These are phyloP conservation scores for Coemansia sp. DNA, from an alignment of 192 early-diverging fungal genomes.

Conservation along the genomic window DNA sequence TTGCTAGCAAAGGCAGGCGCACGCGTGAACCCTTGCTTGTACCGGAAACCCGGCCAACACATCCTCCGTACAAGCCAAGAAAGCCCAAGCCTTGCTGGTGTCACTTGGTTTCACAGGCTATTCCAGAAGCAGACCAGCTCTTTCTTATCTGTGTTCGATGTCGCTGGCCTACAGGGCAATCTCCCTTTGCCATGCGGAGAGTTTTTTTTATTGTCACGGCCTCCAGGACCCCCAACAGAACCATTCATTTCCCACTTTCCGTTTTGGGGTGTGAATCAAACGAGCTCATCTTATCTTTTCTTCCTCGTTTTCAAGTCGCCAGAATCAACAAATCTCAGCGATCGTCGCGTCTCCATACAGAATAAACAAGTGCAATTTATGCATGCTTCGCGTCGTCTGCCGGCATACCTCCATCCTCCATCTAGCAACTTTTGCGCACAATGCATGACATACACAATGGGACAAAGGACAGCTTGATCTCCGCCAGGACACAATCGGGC, in stretches of 20 bases:
- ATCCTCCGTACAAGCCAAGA: background rate
- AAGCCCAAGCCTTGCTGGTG: background rate
- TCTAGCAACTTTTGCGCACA: background rate
- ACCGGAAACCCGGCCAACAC: background rate
- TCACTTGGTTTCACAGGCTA: background rate
- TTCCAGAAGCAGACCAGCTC: background rate
- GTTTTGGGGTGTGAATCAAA: background rate
- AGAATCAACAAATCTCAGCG: background rate
- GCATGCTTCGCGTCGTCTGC: background rate
- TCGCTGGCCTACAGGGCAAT: background rate
- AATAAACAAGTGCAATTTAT: background rate
- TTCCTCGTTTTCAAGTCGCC: background rate
- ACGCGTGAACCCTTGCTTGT: constrained; percentile 1
- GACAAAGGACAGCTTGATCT: background rate
- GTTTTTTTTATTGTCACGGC: background rate
- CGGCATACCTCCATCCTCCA: background rate
- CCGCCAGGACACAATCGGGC: background rate
- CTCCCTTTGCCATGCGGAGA: background rate
- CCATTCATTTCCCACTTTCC: background rate
- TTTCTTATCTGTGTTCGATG: background rate
- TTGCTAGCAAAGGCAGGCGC: background rate
- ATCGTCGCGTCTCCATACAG: background rate
- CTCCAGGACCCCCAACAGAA: background rate
- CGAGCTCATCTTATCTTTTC: background rate
- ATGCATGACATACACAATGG: background rate